Conservation (phyloP, 2,329 filamentous ascomycete genomes). For the Colletotrichum cordylinicola region DNA sequence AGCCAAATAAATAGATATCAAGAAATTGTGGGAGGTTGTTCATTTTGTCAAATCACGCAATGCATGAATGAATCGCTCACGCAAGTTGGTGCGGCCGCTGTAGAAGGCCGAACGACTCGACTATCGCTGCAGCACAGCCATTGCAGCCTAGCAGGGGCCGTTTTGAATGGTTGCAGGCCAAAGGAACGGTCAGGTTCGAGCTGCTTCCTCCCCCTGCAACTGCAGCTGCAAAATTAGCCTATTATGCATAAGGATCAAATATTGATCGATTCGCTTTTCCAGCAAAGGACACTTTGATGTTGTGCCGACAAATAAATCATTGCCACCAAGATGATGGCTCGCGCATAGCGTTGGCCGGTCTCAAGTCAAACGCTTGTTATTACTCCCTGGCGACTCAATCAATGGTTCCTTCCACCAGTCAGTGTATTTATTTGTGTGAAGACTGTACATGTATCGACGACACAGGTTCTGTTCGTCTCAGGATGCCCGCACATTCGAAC, state of each 20-base stretch:
- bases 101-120: background rate
- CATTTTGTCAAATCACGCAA: accelerated
- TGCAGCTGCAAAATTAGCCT: background rate
- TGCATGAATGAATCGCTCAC: background rate
- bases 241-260: accelerated
- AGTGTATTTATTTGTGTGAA: background rate
- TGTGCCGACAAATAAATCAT: background rate
- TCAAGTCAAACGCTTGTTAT: background rate
- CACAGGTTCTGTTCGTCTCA: background rate
- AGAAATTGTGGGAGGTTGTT: background rate
- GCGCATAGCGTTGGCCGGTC: background rate
- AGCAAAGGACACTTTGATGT: accelerated
- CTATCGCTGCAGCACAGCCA: background rate
- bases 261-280: background rate
- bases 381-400: background rate
- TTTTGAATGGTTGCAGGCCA: background rate
- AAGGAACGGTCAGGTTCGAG: accelerated
- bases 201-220: background rate
- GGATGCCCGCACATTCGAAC: accelerated
- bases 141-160: background rate
- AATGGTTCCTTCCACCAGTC: background rate
- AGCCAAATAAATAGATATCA: background rate
- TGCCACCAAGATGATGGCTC: background rate
- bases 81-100: accelerated
- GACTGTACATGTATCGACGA: too few species aligned